Evolutionary conservation across 1,284 basidiomycete genomes (phyloP).

Genomic region (Caloboletus inedulis): DNA sequence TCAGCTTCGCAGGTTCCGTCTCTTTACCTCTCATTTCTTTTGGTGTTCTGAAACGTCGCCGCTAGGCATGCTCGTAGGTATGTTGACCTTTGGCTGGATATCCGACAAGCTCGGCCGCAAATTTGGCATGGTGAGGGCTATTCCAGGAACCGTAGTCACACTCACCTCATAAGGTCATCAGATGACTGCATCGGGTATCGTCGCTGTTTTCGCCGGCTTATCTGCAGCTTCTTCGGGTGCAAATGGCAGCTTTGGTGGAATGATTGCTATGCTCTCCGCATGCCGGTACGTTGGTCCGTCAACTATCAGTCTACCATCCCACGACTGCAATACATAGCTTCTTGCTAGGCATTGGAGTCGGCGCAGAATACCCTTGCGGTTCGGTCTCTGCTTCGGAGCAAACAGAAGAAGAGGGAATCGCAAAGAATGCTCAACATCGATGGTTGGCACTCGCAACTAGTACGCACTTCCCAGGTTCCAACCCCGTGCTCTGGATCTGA

Average conservation of each 20-base stretch:
- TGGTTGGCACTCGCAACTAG: slow-evolving; percentile 88
- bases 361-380: slow-evolving; percentile 90
- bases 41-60: background rate
- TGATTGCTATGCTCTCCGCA: slow-evolving; percentile 75
- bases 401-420: slow-evolving; percentile 78
- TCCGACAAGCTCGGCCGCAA: slow-evolving; percentile 88
- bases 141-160: background rate
- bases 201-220: slow-evolving; percentile 76
- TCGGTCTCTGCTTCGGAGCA: slow-evolving; percentile 91
- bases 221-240: slow-evolving; percentile 84
- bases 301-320: background rate
- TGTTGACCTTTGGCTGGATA: slow-evolving; percentile 72
- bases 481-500: slow-evolving; percentile 1
- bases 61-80: slow-evolving; percentile 69
- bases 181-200: slow-evolving; percentile 77
- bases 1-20: slow-evolving; percentile 67
- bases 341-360: slow-evolving; percentile 79
- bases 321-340: slow-evolving; percentile 44
- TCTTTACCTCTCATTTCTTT: background rate
- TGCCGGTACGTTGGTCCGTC: slow-evolving; percentile 55
- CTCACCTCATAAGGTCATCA: slow-evolving; percentile 26
- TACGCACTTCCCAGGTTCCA: slow-evolving; percentile 34
- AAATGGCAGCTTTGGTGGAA: slow-evolving; percentile 62
- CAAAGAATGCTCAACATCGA: slow-evolving; percentile 76
- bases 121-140: slow-evolving; percentile 70